phyloP scores from a whole-genome alignment of 2,329 filamentous ascomycete genomes.

The Sphaceloma murrayae region DNA sequence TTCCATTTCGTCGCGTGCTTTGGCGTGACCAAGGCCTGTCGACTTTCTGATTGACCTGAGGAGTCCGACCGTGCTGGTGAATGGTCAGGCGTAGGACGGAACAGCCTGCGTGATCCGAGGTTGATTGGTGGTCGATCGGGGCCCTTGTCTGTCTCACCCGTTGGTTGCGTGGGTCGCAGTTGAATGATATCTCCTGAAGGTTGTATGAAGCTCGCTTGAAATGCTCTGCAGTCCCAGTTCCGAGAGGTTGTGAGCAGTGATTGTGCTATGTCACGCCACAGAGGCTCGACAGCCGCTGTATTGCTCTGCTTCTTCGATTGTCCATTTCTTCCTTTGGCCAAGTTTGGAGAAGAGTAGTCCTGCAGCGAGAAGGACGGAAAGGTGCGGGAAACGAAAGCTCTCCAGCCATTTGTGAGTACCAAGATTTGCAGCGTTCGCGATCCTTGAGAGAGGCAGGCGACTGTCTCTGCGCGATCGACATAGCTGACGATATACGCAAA shows the following conservation, averaged over 20 bases:
- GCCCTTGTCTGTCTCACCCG: conserved; percentile 21
- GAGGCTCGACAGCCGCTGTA: too few species aligned
- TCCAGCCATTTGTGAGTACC: conserved; percentile 41
- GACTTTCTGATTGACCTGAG: neutral
- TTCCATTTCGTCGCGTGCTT: conserved; percentile 31
- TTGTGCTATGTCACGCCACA: conserved; percentile 43
- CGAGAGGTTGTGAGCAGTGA: conserved; percentile 47
- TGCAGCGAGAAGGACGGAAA: conserved; percentile 35
- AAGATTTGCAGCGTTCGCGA: conserved; percentile 37
- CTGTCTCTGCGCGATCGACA: conserved; percentile 37
- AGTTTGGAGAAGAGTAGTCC: neutral
- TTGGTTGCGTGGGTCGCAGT: conserved; percentile 18
- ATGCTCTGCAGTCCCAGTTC: conserved; percentile 48
- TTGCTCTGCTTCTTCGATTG: conserved; percentile 20
- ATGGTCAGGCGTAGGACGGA: conserved; percentile 6
- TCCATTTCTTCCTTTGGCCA: too few species aligned
- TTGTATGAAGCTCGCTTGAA: conserved; percentile 46
- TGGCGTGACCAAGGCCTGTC: conserved; percentile 1
- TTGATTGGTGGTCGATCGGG: neutral
- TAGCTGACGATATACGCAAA: conserved; percentile 30
- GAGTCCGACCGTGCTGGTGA: conserved; percentile 10
- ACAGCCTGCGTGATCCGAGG: conserved; percentile 5
- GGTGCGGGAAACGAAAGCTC: conserved; percentile 38
- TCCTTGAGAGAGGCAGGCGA: conserved; percentile 38
- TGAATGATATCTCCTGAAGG: conserved; percentile 31